Evolutionary conservation across 176 grass and related monocot species (phyloP), one percentile per base, ranked within the genome.

Genomic region (Poa pratensis): DNA sequence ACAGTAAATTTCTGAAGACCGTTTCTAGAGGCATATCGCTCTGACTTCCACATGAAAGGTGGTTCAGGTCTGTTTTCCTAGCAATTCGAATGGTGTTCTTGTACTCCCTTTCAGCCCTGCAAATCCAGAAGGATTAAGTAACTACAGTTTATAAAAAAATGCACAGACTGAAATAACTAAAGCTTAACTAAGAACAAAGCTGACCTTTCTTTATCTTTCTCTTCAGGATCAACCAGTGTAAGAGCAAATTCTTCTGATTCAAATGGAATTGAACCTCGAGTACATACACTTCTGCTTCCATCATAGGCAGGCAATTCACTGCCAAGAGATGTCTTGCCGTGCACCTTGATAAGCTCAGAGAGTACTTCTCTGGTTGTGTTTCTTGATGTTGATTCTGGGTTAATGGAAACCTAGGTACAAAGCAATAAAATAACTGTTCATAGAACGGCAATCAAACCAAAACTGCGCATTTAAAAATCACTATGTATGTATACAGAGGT

Each of bases 281-380:
- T 94, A 20, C 91, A 93, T n/a, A 94, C 79, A 86, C 95, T 91
- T 61, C 91, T 93, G 28, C 80, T 83, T n/a, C 95, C 95, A 88
- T 94, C 87, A 28, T 91, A 94, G 40, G 86, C 92, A 20, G 86
- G 88, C 66, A 89, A 20, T 82, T 91, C 84, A 16, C 84, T 82
- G 0, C 86, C 92, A 42, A 97, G 81, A 43, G 80, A 50, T 61
- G 76, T 82, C 48, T 87, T 66, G 63, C 74, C 84, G 28, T 97
- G 77, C 64, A 90, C 26, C 66, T 55, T 88, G 35, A 94, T 80
- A 2, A 97, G 80, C 22, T 97, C 92, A 26, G n/a, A 82, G 42
- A 91, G 90, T 7, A 94, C 85, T n/a, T 71, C 86, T 69, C 84
- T 89, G 8, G 94, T 92, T 0, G 40, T 79, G 59, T 19, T 3